Conservation (phyloP, 306 rosid genomes). For the Cucurbita maxima region DNA sequence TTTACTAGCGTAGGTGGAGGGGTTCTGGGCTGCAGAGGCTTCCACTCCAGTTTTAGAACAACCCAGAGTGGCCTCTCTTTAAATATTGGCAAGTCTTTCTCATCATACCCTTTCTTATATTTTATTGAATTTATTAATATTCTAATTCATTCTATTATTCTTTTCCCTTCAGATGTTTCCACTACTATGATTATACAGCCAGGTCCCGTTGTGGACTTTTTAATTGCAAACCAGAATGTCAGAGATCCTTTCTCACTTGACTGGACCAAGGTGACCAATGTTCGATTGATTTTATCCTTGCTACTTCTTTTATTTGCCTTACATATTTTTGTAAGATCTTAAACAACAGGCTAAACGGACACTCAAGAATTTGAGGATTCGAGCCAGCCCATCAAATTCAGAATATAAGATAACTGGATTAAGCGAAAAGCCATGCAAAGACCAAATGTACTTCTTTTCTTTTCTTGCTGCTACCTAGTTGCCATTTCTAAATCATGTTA, state of each 20-base stretch:
- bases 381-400: conserved; percentile 43
- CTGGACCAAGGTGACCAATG: conserved; percentile 61
- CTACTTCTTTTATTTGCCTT: not conserved
- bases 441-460: conserved; percentile 33
- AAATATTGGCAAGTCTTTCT: conserved; percentile 41
- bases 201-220: conserved; percentile 86
- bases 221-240: conserved; percentile 63
- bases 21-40: conserved; percentile 78
- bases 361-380: conserved; percentile 68
- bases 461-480: not conserved
- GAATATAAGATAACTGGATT: conserved; percentile 83
- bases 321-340: not conserved
- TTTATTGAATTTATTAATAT: not conserved
- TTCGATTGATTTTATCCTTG: not conserved
- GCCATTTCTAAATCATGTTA: not conserved
- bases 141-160: not conserved
- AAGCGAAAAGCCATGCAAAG: conserved; percentile 63
- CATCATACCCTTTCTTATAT: not conserved
- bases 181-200: conserved; percentile 82
- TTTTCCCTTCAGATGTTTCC: conserved; percentile 49
- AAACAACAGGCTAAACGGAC: conserved; percentile 62
- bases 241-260: conserved; percentile 53
- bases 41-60: conserved; percentile 85
- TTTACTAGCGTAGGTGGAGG: conserved; percentile 79
- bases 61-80: conserved; percentile 78